phyloP scores from a whole-genome alignment of 345 rosid genomes.

The Camelina laxa region DNA sequence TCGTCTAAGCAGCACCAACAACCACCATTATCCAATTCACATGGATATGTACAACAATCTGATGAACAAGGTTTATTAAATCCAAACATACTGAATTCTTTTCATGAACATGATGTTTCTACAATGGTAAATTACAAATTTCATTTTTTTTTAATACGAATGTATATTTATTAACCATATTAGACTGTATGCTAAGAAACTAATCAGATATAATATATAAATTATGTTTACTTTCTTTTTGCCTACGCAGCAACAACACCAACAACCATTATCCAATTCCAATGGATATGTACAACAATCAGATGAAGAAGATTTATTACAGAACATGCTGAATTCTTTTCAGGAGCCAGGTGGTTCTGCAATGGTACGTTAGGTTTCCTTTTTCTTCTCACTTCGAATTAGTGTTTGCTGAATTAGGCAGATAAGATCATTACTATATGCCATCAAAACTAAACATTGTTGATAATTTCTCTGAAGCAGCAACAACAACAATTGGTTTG shows the following conservation, averaged over 20 bases:
- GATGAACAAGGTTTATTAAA: conserved; percentile 2
- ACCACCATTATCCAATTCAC: background rate
- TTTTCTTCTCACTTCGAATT: no score
- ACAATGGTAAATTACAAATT: conserved; percentile 2
- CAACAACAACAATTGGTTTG: no score
- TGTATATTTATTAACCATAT: background rate
- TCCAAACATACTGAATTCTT: conserved; percentile 5
- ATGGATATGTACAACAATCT: background rate
- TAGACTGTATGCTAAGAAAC: background rate
- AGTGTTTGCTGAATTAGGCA: no score
- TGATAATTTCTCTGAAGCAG: no score
- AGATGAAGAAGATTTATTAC: background rate
- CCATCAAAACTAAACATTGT: no score
- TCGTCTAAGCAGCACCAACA: background rate
- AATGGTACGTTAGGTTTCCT: background rate
- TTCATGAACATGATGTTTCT: conserved; percentile 4
- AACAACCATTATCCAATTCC: background rate
- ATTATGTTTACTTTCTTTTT: background rate
- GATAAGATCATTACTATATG: no score
- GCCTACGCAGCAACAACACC: conserved; percentile 3
- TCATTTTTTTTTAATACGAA: background rate
- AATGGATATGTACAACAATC: background rate
- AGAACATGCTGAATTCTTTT: conserved; percentile 1
- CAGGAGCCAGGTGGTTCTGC: conserved; percentile 1
- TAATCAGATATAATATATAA: background rate